Base-by-base conservation (phyloP, 2,329 filamentous ascomycete genomes). In the Fusarium caatingaense region DNA sequence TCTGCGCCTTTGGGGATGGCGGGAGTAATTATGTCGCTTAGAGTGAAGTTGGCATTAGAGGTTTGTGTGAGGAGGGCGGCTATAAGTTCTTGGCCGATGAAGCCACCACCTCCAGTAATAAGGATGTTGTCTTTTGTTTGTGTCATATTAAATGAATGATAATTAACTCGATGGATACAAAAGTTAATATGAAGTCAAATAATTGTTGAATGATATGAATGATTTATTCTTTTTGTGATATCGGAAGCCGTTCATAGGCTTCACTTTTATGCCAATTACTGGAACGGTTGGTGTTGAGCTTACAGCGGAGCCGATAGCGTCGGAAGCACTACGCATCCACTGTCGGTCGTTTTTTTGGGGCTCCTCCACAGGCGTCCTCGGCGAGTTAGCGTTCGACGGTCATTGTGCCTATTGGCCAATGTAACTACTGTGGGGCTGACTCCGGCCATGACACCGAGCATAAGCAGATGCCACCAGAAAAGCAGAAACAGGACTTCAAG, bases 101-200 rank as follows among this genome's bases (percentile, higher is more conserved):
- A 91, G 61, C 89, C 89, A 50, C 86, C 86, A 8, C 84, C 88
- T 20, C 89, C 89, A 6, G 89, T 91, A 69, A 91, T 89, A 72
- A 91, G 84, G 40, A 91, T 82, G 1, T 53, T 23, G 9, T 74
- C 60, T 23, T 60, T 58, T 27, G 47, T 40, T 47, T 56, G 37
- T 1, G 63, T 67, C 72, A 74, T 74, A 45, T 4, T 57, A 9
- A 2, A 9, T 41, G 12, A 4, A 12, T n/a, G 5, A 0, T 7
- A 5, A 16, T 6, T 25, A 8, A 15, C 13, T 1, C 2, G 4
- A 8, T 10, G 1, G 2, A 8, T 15, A 30, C 3, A 37, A 6
- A 6, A 11, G 9, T 0, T 34, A 12, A 8, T 37, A 8, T n/a
- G 25, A 9, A 11, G 6, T 12, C 18, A 27, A 16, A 8, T 9